Evolutionary conservation across 2,329 filamentous ascomycete species (phyloP).

Genomic region (Arthrobotrys pseudoclavata): DNA sequence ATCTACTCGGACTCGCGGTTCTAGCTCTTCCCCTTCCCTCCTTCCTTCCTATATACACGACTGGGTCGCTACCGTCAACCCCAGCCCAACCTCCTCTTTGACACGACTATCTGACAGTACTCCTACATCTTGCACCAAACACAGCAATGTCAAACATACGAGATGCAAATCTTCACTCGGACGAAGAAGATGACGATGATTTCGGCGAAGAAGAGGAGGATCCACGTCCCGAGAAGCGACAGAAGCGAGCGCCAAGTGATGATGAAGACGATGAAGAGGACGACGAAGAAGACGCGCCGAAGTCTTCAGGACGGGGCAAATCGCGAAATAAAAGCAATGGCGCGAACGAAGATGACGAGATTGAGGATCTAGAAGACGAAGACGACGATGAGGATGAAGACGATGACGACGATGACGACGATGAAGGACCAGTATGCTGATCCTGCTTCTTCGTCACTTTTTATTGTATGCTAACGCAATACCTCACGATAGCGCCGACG

Average conservation of each 20-base stretch:
- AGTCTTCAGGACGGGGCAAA: constrained; percentile 33
- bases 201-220: constrained; percentile 47
- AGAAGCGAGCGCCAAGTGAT: constrained; percentile 43
- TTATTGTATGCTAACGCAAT: constrained; percentile 1
- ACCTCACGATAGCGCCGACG: constrained; percentile 59
- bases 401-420: constrained; percentile 74
- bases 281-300: constrained; percentile 60
- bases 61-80: neutral
- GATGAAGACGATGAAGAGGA: constrained; percentile 55
- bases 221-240: constrained; percentile 43
- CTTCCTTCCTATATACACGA: constrained; percentile 1
- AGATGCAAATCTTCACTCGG: constrained; percentile 42
- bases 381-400: constrained; percentile 72
- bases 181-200: constrained; percentile 62
- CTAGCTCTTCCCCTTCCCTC: neutral
- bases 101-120: constrained; percentile 6
- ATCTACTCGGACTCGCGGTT: constrained; percentile 1
- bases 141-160: constrained; percentile 43
- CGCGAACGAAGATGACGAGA: constrained; percentile 53
- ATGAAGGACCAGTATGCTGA: constrained; percentile 68
- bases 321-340: constrained; percentile 41
- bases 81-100: neutral
- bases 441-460: constrained; percentile 3
- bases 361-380: constrained; percentile 65
- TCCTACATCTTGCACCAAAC: neutral